Conservation (phyloP, 83 land plant genomes). For the Larix sibirica region DNA sequence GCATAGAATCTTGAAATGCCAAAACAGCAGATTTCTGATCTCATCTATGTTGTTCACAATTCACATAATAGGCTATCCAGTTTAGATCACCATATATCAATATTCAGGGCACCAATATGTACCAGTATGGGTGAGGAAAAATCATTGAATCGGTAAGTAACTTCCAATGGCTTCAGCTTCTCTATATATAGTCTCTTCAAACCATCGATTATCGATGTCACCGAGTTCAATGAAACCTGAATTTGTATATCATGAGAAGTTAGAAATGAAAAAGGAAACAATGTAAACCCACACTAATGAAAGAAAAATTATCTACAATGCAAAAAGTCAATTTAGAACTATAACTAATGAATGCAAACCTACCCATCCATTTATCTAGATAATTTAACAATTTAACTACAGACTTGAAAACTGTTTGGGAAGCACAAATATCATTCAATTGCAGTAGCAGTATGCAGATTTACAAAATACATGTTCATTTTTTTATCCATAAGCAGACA, state of each 20-base stretch:
- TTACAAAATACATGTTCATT: too few relatives aligned
- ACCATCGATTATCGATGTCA: conserved; percentile 94
- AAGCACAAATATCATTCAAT: not conserved
- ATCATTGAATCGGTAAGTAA: conserved; percentile 88
- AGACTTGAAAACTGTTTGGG: not conserved
- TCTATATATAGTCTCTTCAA: conserved; percentile 86
- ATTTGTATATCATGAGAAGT: not conserved
- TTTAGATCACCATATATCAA: not conserved
- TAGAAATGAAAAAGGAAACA: conserved; percentile 9
- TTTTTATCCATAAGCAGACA: too few relatives aligned
- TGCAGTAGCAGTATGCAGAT: too few relatives aligned
- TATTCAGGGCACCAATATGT: conserved; percentile 15
- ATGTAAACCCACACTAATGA: not conserved
- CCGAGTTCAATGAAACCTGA: conserved; percentile 64
- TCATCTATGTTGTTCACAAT: not conserved
- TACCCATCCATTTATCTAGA: not conserved
- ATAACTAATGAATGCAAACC: not conserved
- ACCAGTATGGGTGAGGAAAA: conserved; percentile 90
- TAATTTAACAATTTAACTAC: not conserved
- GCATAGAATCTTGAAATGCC: not conserved
- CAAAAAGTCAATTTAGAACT: too few relatives aligned
- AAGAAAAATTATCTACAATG: not conserved
- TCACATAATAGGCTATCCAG: not conserved
- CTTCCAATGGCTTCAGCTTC: conserved; percentile 93
- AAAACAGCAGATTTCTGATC: not conserved